phyloP scores from a whole-genome alignment of 192 early-diverging fungal species.

The Coemansia sp. region DNA sequence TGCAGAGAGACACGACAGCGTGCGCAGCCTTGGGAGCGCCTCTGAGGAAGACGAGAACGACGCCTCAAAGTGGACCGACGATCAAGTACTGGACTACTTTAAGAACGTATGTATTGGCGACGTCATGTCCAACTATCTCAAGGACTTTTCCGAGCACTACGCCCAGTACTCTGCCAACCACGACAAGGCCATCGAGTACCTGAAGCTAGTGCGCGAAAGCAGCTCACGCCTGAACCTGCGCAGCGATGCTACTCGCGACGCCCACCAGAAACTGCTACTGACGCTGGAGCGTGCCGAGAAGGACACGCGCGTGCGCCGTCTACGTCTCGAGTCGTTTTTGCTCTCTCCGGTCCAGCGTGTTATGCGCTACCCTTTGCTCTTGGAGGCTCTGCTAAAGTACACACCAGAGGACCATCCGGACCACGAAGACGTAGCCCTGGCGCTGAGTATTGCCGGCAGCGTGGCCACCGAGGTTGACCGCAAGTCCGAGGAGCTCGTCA shows the following conservation, averaged over 20 bases:
- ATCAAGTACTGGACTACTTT: conserved; percentile 52
- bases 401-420: conserved; percentile 53
- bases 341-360: conserved; percentile 55
- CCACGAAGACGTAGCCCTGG: conserved; percentile 53
- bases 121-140: conserved; percentile 54
- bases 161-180: conserved; percentile 59
- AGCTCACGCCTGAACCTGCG: conserved; percentile 48
- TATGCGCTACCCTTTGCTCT: conserved; percentile 55
- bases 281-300: conserved; percentile 53
- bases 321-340: conserved; percentile 56
- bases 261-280: conserved; percentile 51
- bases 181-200: conserved; percentile 54
- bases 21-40: conserved; percentile 34
- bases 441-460: conserved; percentile 51
- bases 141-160: conserved; percentile 59
- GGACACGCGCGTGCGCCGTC: conserved; percentile 42
- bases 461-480: conserved; percentile 56
- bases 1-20: conserved; percentile 34
- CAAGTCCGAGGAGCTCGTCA: conserved; percentile 56
- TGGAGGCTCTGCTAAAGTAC: conserved; percentile 56
- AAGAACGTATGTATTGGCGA: conserved; percentile 57
- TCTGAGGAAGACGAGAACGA: conserved; percentile 41
- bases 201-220: conserved; percentile 57
- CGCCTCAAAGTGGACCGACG: conserved; percentile 50
- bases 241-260: conserved; percentile 42